These are phyloP conservation scores for Jimgerdemannia lactiflua DNA, from an alignment of 192 early-diverging fungal species.

Conservation along the genomic window DNA sequence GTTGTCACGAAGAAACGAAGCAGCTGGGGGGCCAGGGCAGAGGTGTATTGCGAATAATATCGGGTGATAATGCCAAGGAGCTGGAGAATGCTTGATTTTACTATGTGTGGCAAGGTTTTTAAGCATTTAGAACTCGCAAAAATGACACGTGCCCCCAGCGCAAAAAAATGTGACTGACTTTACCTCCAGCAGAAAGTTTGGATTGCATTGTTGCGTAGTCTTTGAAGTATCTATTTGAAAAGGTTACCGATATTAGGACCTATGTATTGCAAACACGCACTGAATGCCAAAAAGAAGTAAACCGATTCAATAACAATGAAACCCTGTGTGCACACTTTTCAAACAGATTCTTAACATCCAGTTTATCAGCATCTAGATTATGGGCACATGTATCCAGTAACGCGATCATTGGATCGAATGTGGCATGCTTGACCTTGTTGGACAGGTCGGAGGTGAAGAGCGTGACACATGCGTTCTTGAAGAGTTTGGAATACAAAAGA, in stretches of 20 bases:
- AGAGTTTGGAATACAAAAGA: neutral
- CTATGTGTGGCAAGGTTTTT: conserved; percentile 3
- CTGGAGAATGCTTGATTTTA: conserved; percentile 39
- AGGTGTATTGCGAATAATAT: conserved; percentile 27
- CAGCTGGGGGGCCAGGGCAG: conserved; percentile 7
- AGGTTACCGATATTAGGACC: neutral
- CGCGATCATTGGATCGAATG: neutral
- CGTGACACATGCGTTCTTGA: conserved; percentile 1
- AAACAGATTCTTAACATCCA: neutral
- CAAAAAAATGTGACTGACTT: neutral
- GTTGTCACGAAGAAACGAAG: conserved; percentile 31
- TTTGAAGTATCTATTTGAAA: conserved; percentile 5
- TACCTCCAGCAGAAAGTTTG: neutral
- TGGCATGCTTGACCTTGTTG: neutral
- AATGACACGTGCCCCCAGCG: neutral
- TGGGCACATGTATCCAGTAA: neutral
- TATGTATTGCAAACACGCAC: neutral
- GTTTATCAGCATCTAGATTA: neutral
- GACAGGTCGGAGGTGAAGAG: neutral
- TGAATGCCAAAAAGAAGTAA: too few relatives aligned
- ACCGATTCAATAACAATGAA: too few relatives aligned
- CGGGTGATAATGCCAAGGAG: conserved; percentile 38
- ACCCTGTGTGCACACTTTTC: neutral
- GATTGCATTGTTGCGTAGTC: conserved; percentile 1
- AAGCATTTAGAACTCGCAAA: neutral